Evolutionary conservation across 495 filamentous ascomycete genomes (phyloP).

Genomic region (Hypoxylon lienhwacheense): DNA sequence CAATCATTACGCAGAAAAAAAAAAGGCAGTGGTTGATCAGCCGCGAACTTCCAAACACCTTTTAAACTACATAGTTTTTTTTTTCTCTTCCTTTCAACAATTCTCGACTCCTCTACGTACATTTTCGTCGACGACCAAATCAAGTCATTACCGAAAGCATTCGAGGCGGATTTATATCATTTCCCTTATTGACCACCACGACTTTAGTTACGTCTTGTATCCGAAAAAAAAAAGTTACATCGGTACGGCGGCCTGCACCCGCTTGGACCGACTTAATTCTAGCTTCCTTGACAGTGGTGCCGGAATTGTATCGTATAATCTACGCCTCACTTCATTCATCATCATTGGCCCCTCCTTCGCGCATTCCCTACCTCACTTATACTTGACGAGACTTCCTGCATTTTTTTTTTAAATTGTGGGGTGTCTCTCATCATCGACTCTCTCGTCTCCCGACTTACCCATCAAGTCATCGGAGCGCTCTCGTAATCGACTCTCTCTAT

Average conservation of each 20-base stretch:
- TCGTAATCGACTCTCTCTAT: constrained; percentile 21
- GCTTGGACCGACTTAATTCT: constrained; percentile 32
- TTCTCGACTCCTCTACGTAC: constrained; percentile 13
- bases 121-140: constrained; percentile 16
- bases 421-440: constrained; percentile 1
- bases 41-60: constrained; percentile 33
- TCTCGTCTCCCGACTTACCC: background rate
- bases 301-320: constrained; percentile 26
- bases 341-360: constrained; percentile 24
- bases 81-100: constrained; percentile 20
- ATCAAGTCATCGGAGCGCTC: constrained; percentile 10
- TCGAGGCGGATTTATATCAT: constrained; percentile 3
- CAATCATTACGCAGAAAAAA: constrained; percentile 36
- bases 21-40: constrained; percentile 30
- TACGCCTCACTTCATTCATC: constrained; percentile 29
- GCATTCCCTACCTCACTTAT: constrained; percentile 12
- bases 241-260: constrained; percentile 43
- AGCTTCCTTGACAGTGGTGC: constrained; percentile 22
- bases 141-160: constrained; percentile 3
- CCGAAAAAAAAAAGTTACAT: constrained; percentile 26
- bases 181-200: background rate
- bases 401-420: constrained; percentile 2
- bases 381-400: constrained; percentile 1
- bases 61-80: constrained; percentile 12
- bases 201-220: constrained; percentile 9